A percentile compares a stretch with the other conserved stretches of the same genome.
phyloP scores from a whole-genome alignment of 805 yeast genomes.

The Ogataea nitratoaversa region DNA sequence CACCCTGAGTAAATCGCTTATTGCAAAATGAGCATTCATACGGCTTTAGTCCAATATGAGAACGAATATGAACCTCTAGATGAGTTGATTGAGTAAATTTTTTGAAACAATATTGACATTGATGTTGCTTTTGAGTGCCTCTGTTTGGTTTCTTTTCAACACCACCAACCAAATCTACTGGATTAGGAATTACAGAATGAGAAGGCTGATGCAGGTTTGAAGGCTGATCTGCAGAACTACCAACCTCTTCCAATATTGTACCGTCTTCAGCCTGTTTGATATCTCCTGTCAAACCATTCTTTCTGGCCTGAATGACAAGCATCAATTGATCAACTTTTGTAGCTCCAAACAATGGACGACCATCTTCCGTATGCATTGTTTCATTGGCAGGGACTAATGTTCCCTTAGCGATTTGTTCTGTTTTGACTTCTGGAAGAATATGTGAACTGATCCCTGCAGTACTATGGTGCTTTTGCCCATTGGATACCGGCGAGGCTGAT shows the following conservation, averaged over 20 bases:
- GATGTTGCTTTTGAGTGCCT: constrained; percentile 49
- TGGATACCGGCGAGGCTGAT: not conserved
- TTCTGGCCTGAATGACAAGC: constrained; percentile 87
- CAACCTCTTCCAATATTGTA: constrained; percentile 48
- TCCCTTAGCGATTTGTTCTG: constrained; percentile 6
- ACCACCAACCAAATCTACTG: constrained; percentile 72
- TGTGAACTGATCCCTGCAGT: not conserved
- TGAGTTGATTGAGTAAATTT: constrained; percentile 87
- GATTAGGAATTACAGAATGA: constrained; percentile 49
- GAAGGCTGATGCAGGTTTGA: constrained; percentile 2
- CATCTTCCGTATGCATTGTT: constrained; percentile 50
- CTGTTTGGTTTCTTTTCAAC: constrained; percentile 62
- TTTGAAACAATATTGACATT: constrained; percentile 75
- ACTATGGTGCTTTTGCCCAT: too few relatives aligned
- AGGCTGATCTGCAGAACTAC: constrained; percentile 4
- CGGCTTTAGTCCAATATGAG: constrained; percentile 85
- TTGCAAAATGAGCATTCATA: constrained; percentile 75
- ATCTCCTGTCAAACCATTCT: constrained; percentile 64
- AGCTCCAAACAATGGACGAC: constrained; percentile 72
- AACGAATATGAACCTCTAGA: constrained; percentile 81
- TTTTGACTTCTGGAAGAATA: constrained; percentile 6
- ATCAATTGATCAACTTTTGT: constrained; percentile 88
- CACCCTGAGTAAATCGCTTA: constrained; percentile 85
- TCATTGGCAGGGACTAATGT: constrained; percentile 44
- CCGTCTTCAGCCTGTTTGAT: constrained; percentile 70